phyloP scores from a whole-genome alignment of 805 yeast genomes.

The Candida mattraensis region DNA sequence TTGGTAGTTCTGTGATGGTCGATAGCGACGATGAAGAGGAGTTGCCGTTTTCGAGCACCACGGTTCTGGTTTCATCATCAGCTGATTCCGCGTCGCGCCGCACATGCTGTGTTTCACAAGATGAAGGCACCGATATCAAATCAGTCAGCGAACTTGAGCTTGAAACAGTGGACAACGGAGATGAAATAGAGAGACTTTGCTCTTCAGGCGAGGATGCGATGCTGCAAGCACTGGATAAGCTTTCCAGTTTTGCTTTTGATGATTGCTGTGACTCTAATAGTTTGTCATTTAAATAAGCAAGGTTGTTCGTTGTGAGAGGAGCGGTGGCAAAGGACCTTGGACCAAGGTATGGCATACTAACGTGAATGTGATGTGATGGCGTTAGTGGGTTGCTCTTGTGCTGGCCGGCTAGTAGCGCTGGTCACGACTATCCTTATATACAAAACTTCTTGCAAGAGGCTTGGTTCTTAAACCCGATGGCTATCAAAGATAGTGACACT shows the following conservation, averaged over 20 bases:
- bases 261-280: constrained; percentile 15
- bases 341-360: constrained; percentile 38
- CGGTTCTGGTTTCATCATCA: constrained; percentile 30
- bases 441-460: too few species aligned
- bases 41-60: constrained; percentile 16
- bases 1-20: constrained; percentile 19
- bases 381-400: too few species aligned
- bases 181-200: constrained; percentile 23
- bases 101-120: constrained; percentile 4
- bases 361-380: too few species aligned
- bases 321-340: constrained; percentile 37
- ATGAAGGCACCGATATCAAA: constrained; percentile 8
- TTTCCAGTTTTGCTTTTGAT: constrained; percentile 1
- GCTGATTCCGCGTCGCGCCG: constrained; percentile 11
- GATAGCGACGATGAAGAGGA: constrained; percentile 18
- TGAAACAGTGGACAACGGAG: constrained; percentile 31
- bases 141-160: constrained; percentile 18
- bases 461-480: too few species aligned
- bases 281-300: constrained; percentile 31
- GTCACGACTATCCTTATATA: too few species aligned
- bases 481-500: too few species aligned
- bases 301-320: constrained; percentile 33
- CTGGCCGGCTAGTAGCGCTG: too few species aligned
- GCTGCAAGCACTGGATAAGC: constrained; percentile 16
- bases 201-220: constrained; percentile 25